Evolutionary conservation across 2,329 filamentous ascomycete genomes (phyloP).

Genomic region (Didymella keratinophila): DNA sequence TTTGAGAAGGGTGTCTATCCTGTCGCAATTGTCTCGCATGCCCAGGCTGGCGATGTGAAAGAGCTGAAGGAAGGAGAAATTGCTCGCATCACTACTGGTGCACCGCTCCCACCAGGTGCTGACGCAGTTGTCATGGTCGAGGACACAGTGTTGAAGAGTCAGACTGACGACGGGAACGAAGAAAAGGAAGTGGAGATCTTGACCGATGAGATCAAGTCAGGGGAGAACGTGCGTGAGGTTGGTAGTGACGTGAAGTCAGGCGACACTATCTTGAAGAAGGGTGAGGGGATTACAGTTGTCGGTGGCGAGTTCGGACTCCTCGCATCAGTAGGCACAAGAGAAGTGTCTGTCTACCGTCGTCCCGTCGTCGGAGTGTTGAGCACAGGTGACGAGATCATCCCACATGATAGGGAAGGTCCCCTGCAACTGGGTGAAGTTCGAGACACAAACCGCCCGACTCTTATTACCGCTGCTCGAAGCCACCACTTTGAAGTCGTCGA

Average conservation of each 20-base stretch:
- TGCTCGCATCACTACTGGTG: constrained; percentile 92
- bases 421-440: constrained; percentile 84
- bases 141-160: constrained; percentile 79
- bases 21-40: constrained; percentile 86
- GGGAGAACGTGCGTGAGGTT: constrained; percentile 89
- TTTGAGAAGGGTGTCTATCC: constrained; percentile 79
- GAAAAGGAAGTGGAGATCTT: constrained; percentile 89
- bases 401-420: constrained; percentile 68
- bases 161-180: constrained; percentile 81
- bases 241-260: constrained; percentile 83
- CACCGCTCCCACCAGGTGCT: constrained; percentile 85
- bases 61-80: constrained; percentile 76
- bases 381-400: constrained; percentile 92
- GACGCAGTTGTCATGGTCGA: constrained; percentile 97
- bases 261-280: constrained; percentile 74
- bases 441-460: constrained; percentile 89
- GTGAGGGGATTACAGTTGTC: constrained; percentile 82
- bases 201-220: constrained; percentile 74
- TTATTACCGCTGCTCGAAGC: constrained; percentile 77
- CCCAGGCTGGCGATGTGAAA: constrained; percentile 72
- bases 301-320: constrained; percentile 93
- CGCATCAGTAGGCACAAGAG: constrained; percentile 78
- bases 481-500: constrained; percentile 83
- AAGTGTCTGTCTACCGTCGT: constrained; percentile 75
- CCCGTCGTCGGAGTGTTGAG: constrained; percentile 87